Percentiles rank a stretch among this genome's conserved stretches.
phyloP scores from a whole-genome alignment of 2,329 filamentous ascomycete species.

The Aspergillus sojae region DNA sequence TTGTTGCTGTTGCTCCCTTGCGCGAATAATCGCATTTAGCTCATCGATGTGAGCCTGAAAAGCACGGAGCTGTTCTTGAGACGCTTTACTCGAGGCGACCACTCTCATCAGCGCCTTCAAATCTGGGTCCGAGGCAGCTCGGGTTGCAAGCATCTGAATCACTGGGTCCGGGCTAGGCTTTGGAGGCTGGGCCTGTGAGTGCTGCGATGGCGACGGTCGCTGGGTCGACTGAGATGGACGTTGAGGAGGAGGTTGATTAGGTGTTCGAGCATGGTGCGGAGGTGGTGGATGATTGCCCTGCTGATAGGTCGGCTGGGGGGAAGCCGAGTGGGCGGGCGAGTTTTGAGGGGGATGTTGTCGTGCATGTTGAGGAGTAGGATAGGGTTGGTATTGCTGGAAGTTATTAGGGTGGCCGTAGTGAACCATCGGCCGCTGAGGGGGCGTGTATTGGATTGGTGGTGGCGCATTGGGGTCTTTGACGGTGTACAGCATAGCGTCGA shows the following conservation, averaged over 20 bases:
- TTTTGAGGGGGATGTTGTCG: slow-evolving; percentile 29
- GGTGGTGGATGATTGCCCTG: slow-evolving; percentile 27
- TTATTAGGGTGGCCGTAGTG: slow-evolving; percentile 45
- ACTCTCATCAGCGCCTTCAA: slow-evolving; percentile 55
- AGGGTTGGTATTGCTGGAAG: slow-evolving; percentile 47
- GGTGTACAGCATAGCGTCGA: slow-evolving; percentile 60
- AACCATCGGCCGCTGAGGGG: slow-evolving; percentile 44
- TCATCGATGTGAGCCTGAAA: slow-evolving; percentile 57
- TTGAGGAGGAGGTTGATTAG: slow-evolving; percentile 12
- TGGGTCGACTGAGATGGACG: slow-evolving; percentile 28
- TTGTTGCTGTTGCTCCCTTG: slow-evolving; percentile 45
- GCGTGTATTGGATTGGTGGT: slow-evolving; percentile 41
- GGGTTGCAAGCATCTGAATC: slow-evolving; percentile 56
- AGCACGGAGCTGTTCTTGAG: slow-evolving; percentile 51
- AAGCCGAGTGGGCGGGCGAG: slow-evolving; percentile 28
- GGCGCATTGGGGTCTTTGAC: slow-evolving; percentile 53
- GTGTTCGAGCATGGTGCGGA: slow-evolving; percentile 17
- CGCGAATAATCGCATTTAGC: slow-evolving; percentile 52
- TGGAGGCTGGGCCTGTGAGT: slow-evolving; percentile 36
- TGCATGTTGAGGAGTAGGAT: slow-evolving; percentile 34
- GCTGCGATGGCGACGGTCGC: slow-evolving; percentile 32
- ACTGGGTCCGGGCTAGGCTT: slow-evolving; percentile 53
- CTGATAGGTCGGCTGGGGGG: slow-evolving; percentile 30
- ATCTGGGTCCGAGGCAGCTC: slow-evolving; percentile 51
- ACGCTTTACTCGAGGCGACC: slow-evolving; percentile 53